Evolutionary conservation across 441 rosid species (phyloP).

Genomic region (Biscutella auriculata): DNA sequence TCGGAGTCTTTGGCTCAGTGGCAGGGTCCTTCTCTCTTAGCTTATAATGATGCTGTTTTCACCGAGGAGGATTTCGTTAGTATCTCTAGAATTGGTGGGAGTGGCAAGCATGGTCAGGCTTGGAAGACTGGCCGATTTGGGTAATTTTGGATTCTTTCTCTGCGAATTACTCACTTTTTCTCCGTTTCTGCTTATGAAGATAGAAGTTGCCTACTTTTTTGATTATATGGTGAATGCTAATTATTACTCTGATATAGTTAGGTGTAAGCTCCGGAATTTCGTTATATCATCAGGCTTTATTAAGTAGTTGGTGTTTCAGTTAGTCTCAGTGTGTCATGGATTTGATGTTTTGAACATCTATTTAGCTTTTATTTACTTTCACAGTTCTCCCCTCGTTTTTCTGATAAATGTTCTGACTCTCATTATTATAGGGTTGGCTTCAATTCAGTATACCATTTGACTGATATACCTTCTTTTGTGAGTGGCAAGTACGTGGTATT

Average conservation of each 20-base stretch:
- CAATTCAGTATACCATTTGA: conserved; percentile 93
- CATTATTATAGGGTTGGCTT: conserved; percentile 64
- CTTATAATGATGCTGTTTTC: conserved; percentile 80
- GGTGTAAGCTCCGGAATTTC: background rate
- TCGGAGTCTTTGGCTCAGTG: conserved; percentile 65
- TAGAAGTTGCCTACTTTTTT: background rate
- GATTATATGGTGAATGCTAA: background rate
- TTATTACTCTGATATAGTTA: background rate
- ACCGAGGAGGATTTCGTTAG: conserved; percentile 87
- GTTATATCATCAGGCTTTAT: background rate
- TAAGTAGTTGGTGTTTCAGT: background rate
- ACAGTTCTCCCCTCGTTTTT: background rate
- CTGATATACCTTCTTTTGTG: conserved; percentile 94
- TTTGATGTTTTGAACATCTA: background rate
- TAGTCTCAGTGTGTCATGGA: background rate
- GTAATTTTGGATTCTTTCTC: conserved; percentile 18
- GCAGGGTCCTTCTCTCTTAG: conserved; percentile 82
- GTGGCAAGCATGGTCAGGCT: conserved; percentile 70
- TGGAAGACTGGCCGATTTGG: conserved; percentile 96
- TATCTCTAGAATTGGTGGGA: conserved; percentile 87
- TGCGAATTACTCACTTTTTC: background rate
- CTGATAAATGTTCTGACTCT: conserved; percentile 14
- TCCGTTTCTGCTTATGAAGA: conserved; percentile 3
- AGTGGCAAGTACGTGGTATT: conserved; percentile 80
- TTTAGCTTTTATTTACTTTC: background rate